Conservation (phyloP, 2,329 filamentous ascomycete species). For the Colletotrichum tamarilloi region DNA sequence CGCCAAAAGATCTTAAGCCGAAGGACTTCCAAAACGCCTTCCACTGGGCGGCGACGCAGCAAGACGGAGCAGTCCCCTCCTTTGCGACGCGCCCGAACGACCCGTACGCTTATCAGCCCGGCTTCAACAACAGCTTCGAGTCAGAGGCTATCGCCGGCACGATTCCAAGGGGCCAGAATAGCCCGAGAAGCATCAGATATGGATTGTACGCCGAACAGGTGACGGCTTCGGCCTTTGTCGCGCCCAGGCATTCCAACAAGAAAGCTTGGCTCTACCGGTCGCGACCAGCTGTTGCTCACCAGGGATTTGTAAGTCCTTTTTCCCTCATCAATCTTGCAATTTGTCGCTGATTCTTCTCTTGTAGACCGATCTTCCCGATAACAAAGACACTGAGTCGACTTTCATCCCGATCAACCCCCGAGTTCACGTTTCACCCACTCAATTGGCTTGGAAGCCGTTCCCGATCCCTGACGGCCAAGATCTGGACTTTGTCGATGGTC, state of each 20-base stretch:
- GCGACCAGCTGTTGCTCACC: slow-evolving; percentile 45
- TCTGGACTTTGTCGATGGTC: slow-evolving; percentile 58
- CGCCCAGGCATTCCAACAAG: slow-evolving; percentile 44
- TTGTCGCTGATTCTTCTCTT: background rate
- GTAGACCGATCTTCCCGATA: slow-evolving; percentile 35
- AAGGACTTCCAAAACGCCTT: slow-evolving; percentile 62
- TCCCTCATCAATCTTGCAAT: too few relatives aligned
- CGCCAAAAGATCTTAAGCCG: background rate
- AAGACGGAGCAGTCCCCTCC: slow-evolving; percentile 64
- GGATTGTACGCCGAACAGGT: slow-evolving; percentile 56
- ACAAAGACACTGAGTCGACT: slow-evolving; percentile 49
- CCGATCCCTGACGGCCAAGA: slow-evolving; percentile 43
- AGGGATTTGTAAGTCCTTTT: slow-evolving; percentile 34
- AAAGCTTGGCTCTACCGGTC: slow-evolving; percentile 46
- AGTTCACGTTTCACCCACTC: slow-evolving; percentile 56
- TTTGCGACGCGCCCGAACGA: slow-evolving; percentile 55
- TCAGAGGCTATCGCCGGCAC: slow-evolving; percentile 59
- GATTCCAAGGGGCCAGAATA: slow-evolving; percentile 58
- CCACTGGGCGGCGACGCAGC: slow-evolving; percentile 70
- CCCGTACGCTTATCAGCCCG: slow-evolving; percentile 65
- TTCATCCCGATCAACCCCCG: slow-evolving; percentile 57
- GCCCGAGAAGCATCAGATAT: slow-evolving; percentile 51
- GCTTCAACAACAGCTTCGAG: slow-evolving; percentile 62
- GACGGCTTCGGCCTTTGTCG: slow-evolving; percentile 49
- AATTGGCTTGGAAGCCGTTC: slow-evolving; percentile 58